Evolutionary conservation across 768 basidiomycete species (phyloP).

Genomic region (Mrakia gelida): DNA sequence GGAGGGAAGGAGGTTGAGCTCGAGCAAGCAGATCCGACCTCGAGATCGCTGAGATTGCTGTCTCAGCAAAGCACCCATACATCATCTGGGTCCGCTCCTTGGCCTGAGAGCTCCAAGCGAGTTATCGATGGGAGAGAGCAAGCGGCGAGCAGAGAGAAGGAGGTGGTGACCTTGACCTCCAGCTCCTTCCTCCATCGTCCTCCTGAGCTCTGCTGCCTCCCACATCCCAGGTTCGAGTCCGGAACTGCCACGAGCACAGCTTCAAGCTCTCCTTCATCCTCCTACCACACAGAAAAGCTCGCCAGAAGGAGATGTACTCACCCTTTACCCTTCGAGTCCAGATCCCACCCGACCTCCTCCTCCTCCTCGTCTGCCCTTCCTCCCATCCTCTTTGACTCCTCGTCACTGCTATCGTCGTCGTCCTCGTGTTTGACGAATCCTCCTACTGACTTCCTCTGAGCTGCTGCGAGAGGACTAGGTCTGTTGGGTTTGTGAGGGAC

Average conservation of each 20-base stretch:
- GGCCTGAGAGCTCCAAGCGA: no score
- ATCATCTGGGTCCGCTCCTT: no score
- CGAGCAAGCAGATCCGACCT: not conserved
- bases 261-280: not conserved
- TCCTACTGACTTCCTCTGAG: constrained; percentile 1
- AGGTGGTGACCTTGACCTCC: no score
- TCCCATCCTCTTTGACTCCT: not conserved
- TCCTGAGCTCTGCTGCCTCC: no score
- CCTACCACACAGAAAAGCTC: no score
- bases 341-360: constrained; percentile 31
- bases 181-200: no score
- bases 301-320: not conserved
- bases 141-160: no score
- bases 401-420: constrained; percentile 13
- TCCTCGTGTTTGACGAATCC: constrained; percentile 24
- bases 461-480: constrained; percentile 22
- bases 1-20: not conserved
- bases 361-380: constrained; percentile 9
- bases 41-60: not conserved
- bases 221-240: no score
- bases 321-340: constrained; percentile 23
- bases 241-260: not conserved
- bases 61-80: no score
- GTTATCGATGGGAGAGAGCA: no score
- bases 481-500: constrained; percentile 25